Conservation (phyloP, 148 eudicot genomes). For the Rhododendron simsii region DNA sequence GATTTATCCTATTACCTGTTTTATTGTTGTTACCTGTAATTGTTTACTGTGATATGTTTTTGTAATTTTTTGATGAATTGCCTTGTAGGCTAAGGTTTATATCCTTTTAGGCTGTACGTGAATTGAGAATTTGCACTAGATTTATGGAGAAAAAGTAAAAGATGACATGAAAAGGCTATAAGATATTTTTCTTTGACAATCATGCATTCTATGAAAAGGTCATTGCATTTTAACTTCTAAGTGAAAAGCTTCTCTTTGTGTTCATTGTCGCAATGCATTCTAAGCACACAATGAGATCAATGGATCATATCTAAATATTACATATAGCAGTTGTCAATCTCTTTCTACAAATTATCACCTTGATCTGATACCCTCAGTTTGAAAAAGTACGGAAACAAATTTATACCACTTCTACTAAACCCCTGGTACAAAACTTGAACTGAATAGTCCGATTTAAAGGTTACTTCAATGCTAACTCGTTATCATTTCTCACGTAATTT, state of each 20-base stretch:
- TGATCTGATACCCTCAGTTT: neutral
- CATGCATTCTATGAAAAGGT: neutral
- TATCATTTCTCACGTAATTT: neutral
- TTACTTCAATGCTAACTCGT: neutral
- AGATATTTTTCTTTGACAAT: neutral
- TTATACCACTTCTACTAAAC: neutral
- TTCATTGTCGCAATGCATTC: neutral
- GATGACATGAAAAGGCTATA: neutral
- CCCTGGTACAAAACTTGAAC: neutral
- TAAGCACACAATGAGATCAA: neutral
- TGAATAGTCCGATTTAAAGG: neutral
- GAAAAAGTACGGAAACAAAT: neutral
- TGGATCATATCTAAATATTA: neutral
- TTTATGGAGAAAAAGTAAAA: neutral
- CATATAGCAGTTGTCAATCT: neutral
- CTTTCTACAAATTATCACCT: neutral
- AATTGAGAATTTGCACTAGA: neutral
- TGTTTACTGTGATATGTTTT: neutral
- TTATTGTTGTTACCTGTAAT: neutral
- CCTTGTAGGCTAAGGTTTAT: neutral
- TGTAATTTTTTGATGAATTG: neutral
- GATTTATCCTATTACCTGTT: neutral
- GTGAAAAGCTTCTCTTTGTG: neutral
- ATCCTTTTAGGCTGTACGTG: neutral
- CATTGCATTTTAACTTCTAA: neutral